Base-by-base conservation (phyloP, 1,284 basidiomycete species). In the Prillingera fragicola region DNA sequence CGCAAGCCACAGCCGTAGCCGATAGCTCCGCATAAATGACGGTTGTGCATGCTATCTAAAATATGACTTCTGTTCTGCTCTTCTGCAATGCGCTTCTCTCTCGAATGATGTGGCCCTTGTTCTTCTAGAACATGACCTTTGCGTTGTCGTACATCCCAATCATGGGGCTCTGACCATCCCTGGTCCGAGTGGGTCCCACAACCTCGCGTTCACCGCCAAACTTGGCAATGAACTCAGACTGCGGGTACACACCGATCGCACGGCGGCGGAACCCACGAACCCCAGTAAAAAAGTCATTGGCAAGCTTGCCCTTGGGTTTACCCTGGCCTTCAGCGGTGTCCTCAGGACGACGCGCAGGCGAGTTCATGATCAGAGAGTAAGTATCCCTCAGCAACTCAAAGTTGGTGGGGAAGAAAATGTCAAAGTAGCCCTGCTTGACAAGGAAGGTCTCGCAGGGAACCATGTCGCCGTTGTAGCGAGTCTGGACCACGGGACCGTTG, bases 391-490 rank as follows among this genome's bases (percentile, higher is more conserved):
- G 76, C 17, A 79, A 78, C 40, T 81, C 79, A 57, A 98, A 99
- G 64, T 92, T 67, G 7, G 94, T 98, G 2, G 95, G 95, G 75
- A 98, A 99, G 76, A 99, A 91, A 54, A 98, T 98, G 72, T 99
- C 95, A 69, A 99, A 99, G 73, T 83, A 94, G 10, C 95, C 95
- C 63, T 88, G 95, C 55, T 85, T 83, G 45, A 98, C 95, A 56
- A 94, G 80, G 50, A 96, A 80, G 14, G 88, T 97, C 48, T 83
- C 78, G 58, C 88, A 91, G 3, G 95, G 85, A 5, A 96, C 83
- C 69, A 89, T 94, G 37, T 78, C 78, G 47, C 84, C 85, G 26
- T 80, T 79, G 63, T 85, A 84, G 38, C 90, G 80, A 15, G 95
- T 98, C 73, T 99, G 95, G 19, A 98, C 95, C 17, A 98, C 95